A percentile compares a stretch with the other conserved stretches of the same genome.
phyloP scores from a whole-genome alignment of 2,329 filamentous ascomycete species.

The Hymenoscyphus repandus region DNA sequence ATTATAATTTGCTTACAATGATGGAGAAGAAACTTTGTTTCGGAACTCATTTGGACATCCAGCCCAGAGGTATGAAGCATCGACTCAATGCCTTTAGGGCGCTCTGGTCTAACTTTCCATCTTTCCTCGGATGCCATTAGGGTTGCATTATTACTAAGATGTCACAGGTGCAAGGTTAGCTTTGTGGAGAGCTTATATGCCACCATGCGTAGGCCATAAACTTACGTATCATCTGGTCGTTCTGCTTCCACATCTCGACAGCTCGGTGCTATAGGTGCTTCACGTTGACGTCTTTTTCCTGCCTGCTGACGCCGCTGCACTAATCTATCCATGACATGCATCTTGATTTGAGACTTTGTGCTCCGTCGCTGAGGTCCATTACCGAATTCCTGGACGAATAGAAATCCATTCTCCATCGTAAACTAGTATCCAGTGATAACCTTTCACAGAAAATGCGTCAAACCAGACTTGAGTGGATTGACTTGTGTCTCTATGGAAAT shows the following conservation, averaged over 20 bases:
- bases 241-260: neutral
- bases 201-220: too few relatives aligned
- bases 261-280: neutral
- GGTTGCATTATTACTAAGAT: too few relatives aligned
- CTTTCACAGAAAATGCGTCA: too few relatives aligned
- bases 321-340: conserved; percentile 7
- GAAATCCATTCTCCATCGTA: neutral
- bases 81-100: neutral
- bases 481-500: too few relatives aligned
- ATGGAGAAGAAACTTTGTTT: conserved; percentile 3
- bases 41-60: neutral
- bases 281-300: neutral
- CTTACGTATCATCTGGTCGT: too few relatives aligned
- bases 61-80: neutral
- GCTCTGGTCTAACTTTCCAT: neutral
- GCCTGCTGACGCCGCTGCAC: neutral
- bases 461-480: too few relatives aligned
- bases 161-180: too few relatives aligned
- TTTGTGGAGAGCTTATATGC: too few relatives aligned
- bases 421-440: too few relatives aligned
- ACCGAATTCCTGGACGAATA: conserved; percentile 4
- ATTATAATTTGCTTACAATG: neutral
- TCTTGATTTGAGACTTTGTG: conserved; percentile 3
- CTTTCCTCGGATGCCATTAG: neutral
- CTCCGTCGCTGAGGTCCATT: neutral